These are phyloP conservation scores for Phyllosticta citrichinensis DNA, from an alignment of 2,329 filamentous ascomycete genomes.

Conservation along the genomic window DNA sequence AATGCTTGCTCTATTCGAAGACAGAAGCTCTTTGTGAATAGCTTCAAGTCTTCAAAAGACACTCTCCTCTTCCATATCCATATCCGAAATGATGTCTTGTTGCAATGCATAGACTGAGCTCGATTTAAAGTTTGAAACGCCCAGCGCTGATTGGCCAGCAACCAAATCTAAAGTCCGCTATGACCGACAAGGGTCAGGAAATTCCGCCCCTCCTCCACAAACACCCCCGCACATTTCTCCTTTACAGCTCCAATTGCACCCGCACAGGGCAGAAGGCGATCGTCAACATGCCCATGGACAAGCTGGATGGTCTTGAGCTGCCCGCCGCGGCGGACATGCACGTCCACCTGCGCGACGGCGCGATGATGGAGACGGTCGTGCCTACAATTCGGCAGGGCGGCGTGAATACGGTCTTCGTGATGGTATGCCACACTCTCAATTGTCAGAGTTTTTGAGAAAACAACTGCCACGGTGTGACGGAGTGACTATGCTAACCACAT, in stretches of 20 bases:
- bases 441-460: too few species aligned
- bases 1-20: background rate
- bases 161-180: background rate
- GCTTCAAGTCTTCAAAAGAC: background rate
- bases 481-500: background rate
- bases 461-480: background rate
- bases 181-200: background rate
- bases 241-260: background rate
- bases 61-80: background rate
- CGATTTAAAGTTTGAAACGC: background rate
- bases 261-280: too few species aligned
- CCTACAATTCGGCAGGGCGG: slow-evolving; percentile 42
- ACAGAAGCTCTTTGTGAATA: background rate
- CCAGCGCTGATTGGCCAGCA: background rate
- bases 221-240: background rate
- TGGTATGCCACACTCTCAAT: slow-evolving; percentile 34
- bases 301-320: slow-evolving; percentile 35
- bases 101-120: background rate
- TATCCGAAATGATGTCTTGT: background rate
- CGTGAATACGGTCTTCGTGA: slow-evolving; percentile 45
- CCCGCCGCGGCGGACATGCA: slow-evolving; percentile 42
- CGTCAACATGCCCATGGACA: slow-evolving; percentile 26
- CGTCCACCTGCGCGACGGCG: slow-evolving; percentile 43
- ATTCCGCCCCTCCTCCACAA: background rate
- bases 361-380: slow-evolving; percentile 42